A percentile compares a stretch with the other conserved stretches of the same genome.
Evolutionary conservation across 164 flowering plant species (phyloP).

Genomic region (Vitis rotundifolia): DNA sequence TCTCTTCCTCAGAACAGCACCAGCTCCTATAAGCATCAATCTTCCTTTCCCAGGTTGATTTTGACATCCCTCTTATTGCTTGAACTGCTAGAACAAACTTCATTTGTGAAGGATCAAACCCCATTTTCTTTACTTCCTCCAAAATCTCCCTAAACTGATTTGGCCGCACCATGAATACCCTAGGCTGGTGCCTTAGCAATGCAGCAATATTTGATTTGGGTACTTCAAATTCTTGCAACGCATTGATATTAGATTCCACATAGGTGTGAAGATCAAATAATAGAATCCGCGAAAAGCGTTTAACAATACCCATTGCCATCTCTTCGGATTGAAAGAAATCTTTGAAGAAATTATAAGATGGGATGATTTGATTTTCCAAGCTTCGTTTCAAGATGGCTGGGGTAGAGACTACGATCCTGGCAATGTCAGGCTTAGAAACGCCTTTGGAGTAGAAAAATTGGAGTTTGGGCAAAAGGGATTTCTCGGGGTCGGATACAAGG

Average conservation of each 20-base stretch:
- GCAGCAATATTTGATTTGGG: constrained; percentile 8
- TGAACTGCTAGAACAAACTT: neutral
- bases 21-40: constrained; percentile 6
- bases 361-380: constrained; percentile 14
- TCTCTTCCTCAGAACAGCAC: constrained; percentile 16
- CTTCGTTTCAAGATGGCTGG: constrained; percentile 15
- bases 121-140: constrained; percentile 7
- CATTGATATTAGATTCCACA: constrained; percentile 10
- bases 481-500: constrained; percentile 7
- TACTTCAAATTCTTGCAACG: constrained; percentile 16
- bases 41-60: constrained; percentile 14
- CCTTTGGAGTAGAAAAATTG: constrained; percentile 14
- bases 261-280: neutral
- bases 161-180: neutral
- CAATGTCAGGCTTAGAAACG: constrained; percentile 10
- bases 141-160: neutral
- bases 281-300: neutral
- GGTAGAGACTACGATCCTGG: neutral
- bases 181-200: neutral
- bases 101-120: neutral
- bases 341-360: constrained; percentile 8
- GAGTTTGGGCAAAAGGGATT: constrained; percentile 17
- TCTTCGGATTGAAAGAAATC: neutral
- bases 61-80: neutral
- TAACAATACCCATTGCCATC: neutral